These are phyloP conservation scores for Fraxinus pennsylvanica DNA, from an alignment of 257 asterid genomes.

Conservation along the genomic window DNA sequence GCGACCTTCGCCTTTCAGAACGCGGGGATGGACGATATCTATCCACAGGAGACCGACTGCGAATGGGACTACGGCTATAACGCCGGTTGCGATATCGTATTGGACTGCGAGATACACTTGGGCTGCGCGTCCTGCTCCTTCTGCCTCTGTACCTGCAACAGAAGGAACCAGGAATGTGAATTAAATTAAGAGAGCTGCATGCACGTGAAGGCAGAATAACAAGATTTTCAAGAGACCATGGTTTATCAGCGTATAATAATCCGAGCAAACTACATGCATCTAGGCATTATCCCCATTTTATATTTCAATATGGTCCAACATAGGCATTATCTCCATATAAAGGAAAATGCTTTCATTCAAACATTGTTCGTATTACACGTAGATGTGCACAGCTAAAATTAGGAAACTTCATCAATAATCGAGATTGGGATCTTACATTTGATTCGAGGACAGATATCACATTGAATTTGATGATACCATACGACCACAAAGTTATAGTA, in stretches of 20 bases:
- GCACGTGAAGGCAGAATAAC: not conserved
- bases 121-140: slow-evolving; percentile 78
- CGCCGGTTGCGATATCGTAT: slow-evolving; percentile 76
- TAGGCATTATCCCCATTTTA: not conserved
- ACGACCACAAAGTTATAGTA: not conserved
- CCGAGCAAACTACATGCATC: not conserved
- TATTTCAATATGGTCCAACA: not conserved
- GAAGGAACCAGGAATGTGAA: slow-evolving; percentile 4
- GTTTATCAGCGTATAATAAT: not conserved
- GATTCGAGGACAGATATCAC: too few relatives aligned
- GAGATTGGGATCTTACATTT: too few relatives aligned
- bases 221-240: not conserved
- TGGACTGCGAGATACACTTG: slow-evolving; percentile 80
- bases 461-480: not conserved
- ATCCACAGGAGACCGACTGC: slow-evolving; percentile 43
- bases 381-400: not conserved
- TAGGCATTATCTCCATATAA: not conserved
- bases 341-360: not conserved
- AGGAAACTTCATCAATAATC: not conserved
- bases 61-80: slow-evolving; percentile 47
- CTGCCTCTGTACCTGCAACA: slow-evolving; percentile 73
- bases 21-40: slow-evolving; percentile 47
- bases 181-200: not conserved
- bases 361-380: not conserved
- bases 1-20: slow-evolving; percentile 34